Evolutionary conservation across 208 protist species (phyloP).

Genomic region (Blechomonas ayalai): DNA sequence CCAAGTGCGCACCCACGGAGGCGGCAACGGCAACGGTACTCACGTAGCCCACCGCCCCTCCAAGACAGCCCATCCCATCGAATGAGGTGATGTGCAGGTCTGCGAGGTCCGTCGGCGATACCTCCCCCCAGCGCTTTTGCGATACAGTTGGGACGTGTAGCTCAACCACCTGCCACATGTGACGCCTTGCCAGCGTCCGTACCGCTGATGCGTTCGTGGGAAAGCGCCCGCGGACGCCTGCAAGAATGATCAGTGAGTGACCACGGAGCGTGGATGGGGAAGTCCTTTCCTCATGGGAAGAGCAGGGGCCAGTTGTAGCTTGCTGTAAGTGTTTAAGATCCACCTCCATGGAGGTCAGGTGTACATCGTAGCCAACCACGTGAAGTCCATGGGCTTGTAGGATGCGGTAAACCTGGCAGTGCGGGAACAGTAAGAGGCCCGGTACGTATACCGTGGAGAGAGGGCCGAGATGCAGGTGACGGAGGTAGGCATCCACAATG

Average conservation of each 20-base stretch:
- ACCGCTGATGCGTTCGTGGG: constrained; percentile 5
- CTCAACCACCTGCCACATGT: constrained; percentile 3
- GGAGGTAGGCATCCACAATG: not conserved
- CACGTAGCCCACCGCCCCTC: constrained; percentile 15
- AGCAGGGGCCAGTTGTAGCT: too few species aligned
- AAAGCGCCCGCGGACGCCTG: constrained; percentile 14
- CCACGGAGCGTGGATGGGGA: too few species aligned
- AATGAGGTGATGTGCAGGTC: constrained; percentile 17
- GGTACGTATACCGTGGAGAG: constrained; percentile 8
- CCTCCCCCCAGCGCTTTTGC: not conserved
- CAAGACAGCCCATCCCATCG: constrained; percentile 13
- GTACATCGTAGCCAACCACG: constrained; percentile 20
- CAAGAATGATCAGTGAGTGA: constrained; percentile 10
- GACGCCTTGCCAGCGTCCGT: not conserved
- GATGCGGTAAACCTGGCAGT: constrained; percentile 9
- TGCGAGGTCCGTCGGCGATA: not conserved
- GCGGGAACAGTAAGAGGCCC: constrained; percentile 10
- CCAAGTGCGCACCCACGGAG: constrained; percentile 3
- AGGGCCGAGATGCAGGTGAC: not conserved
- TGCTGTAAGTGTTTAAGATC: too few species aligned
- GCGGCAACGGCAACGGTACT: constrained; percentile 4
- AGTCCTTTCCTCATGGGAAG: not conserved
- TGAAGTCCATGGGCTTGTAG: constrained; percentile 6
- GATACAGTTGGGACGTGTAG: constrained; percentile 10
- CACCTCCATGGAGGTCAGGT: constrained; percentile 13